Evolutionary conservation across 495 filamentous ascomycete genomes (phyloP), one percentile per base, ranked within the genome.

Genomic region (Terfezia boudieri): DNA sequence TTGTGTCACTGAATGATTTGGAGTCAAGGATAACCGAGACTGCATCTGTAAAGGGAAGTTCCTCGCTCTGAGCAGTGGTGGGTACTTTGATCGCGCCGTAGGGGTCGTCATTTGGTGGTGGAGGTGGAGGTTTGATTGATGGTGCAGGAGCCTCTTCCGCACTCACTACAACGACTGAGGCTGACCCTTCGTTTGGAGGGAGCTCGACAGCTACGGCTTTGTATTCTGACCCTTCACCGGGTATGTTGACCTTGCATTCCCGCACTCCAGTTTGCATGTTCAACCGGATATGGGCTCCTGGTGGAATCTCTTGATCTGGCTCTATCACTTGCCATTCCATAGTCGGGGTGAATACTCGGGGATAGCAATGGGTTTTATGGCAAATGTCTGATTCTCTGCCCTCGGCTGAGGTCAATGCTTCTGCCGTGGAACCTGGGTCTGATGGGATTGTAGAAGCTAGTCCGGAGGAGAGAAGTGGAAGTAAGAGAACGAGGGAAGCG

Each of bases 351-450:
- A 83, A 83, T 41, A 77, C 56, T 54, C 70, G 71, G 20, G 80
- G 79, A 59, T 83, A 82, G 61, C 80, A 83, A 36, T 77, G 76
- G 36, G 70, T 62, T 17, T 74, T 74, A 58, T 80, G 76, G 55
- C 80, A 83, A 59, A 83, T 80, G n/a, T 81, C 49, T 20, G 41
- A 46, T 14, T 66, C 35, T 79, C 71, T 17, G 3, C 4, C 41
- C 4, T 20, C 4, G 12, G 41, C 4, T 46, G 41, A 46, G 12
- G 41, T 46, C 41, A 14, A 14, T 46, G 41, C 41, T 20, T 14
- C 14, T 46, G 41, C 4, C 1, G 17, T 5, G 4, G 41, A 14
- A 4, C 26, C 26, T 1, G 26, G 7, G 17, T 46, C 41, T 14
- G 14, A 14, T 46, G 41, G 41, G 12, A 4, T 14, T 46, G 41